Evolutionary conservation across 202 grass and related monocot genomes (phyloP).

Genomic region (Dendrocalamus latiflorus): DNA sequence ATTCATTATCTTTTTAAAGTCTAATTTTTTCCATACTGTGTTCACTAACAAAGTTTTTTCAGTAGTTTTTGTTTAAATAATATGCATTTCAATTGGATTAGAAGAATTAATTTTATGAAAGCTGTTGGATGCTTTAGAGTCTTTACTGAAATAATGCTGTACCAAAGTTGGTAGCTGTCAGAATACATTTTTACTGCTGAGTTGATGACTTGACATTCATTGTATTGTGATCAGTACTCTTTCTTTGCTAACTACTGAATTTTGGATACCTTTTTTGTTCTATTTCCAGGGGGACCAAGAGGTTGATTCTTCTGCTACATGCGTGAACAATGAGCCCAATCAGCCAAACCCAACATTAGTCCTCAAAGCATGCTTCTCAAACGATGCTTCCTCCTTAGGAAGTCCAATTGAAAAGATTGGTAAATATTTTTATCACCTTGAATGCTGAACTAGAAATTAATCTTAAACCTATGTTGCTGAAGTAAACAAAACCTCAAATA

Average conservation of each 20-base stretch:
- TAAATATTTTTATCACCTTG: slow-evolving; percentile 16
- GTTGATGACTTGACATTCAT: background rate
- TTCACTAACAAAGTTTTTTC: no score
- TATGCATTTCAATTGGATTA: background rate
- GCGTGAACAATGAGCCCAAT: background rate
- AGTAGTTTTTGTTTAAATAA: no score
- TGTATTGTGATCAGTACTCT: background rate
- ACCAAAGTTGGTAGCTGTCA: no score
- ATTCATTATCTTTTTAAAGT: background rate
- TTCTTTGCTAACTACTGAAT: background rate
- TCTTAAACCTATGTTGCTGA: no score
- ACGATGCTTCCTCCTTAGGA: slow-evolving; percentile 58
- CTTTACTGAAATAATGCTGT: background rate
- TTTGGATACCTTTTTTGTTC: slow-evolving; percentile 9
- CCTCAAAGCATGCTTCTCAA: slow-evolving; percentile 31
- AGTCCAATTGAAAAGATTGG: slow-evolving; percentile 54
- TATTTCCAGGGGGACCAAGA: slow-evolving; percentile 43
- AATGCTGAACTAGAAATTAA: background rate
- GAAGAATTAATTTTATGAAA: background rate
- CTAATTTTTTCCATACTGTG: background rate
- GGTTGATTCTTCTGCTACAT: slow-evolving; percentile 23
- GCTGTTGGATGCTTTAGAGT: background rate
- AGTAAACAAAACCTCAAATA: no score
- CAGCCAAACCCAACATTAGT: no score
- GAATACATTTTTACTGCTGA: background rate